Percentiles rank a stretch among this genome's conserved stretches.
Evolutionary conservation across 2,329 filamentous ascomycete genomes (phyloP).

Genomic region (Talaromyces amestolkiae): DNA sequence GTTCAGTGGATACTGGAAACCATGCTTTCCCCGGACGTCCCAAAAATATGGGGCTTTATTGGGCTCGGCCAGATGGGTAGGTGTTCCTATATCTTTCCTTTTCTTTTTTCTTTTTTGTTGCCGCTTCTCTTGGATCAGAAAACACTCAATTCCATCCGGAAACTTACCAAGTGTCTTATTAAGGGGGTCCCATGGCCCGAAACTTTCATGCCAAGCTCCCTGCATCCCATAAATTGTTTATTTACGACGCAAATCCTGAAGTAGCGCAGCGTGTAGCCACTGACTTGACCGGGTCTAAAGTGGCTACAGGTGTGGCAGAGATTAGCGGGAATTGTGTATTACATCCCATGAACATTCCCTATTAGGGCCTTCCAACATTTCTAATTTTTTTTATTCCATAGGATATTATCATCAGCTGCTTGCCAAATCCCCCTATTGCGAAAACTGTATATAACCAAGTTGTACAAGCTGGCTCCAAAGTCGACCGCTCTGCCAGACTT

Average conservation of each 20-base stretch:
- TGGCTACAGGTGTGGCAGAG: slow-evolving; percentile 7
- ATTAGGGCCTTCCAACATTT: neutral
- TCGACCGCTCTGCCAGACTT: slow-evolving; percentile 10
- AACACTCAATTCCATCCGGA: no score
- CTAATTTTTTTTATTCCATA: neutral
- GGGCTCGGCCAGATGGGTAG: slow-evolving; percentile 11
- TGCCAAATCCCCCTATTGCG: slow-evolving; percentile 9
- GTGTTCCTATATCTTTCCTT: neutral
- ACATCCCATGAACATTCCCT: neutral
- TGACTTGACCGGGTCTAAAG: neutral
- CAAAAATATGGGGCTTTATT: slow-evolving; percentile 7
- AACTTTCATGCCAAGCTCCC: slow-evolving; percentile 10
- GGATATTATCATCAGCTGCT: slow-evolving; percentile 9
- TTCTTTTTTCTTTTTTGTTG: neutral
- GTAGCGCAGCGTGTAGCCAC: slow-evolving; percentile 7
- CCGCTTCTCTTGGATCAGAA: slow-evolving; percentile 4
- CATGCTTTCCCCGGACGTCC: neutral
- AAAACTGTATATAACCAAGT: slow-evolving; percentile 9
- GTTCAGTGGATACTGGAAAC: neutral
- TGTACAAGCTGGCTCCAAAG: slow-evolving; percentile 3
- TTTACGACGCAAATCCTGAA: slow-evolving; percentile 8
- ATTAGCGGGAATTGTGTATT: slow-evolving; percentile 1
- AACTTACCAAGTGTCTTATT: neutral
- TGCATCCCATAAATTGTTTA: slow-evolving; percentile 1
- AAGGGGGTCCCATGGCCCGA: slow-evolving; percentile 6